Base-by-base conservation (phyloP, 2,329 filamentous ascomycete genomes). In the Botrytis tulipae region DNA sequence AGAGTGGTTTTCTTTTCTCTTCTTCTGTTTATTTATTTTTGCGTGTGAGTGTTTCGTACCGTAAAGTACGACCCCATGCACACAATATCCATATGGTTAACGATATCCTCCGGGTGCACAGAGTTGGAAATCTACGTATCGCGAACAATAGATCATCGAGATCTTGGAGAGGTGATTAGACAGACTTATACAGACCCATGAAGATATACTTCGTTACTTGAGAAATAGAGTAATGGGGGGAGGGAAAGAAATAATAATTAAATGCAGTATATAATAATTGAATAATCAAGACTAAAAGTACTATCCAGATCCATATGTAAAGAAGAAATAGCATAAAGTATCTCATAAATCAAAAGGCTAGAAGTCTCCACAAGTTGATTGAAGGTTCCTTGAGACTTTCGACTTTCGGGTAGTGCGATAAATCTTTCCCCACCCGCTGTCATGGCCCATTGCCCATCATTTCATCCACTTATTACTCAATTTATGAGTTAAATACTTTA, bases 331-430 rank as follows among this genome's bases (percentile, higher is more conserved):
- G 48, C 67, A 67, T 51, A n/a, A 57, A 67, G 16, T 16, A 46
- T 60, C 44, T 59, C 51, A 70, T 70, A 46, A 70, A 61, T 68
- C 35, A 12, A 68, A 68, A 68, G 66, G 66, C 66, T 68, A 68
- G 66, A 68, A 68, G 48, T 68, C 51, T 40, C 70, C 70, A 72
- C 60, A 71, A 35, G 35, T 35, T 35, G 32, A 32, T 40, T 40
- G 37, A 40, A 40, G 14, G 46, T 67, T 67, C 71, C 54, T 72
- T 72, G 51, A 22, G 20, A 46, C 44, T 46, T 46, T 22, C 20
- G 44, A 51, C 40, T 69, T 69, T 73, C 54, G 63, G 51, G 71
- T 73, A 61, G 71, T 29, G 62, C 54, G 42, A 42, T 32, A 62
- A 69, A 69, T 25, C 51, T 29, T 61, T 65, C 73, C 42, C 65